phyloP scores from a whole-genome alignment of 129 eudicot species.

The Tagetes patula region DNA sequence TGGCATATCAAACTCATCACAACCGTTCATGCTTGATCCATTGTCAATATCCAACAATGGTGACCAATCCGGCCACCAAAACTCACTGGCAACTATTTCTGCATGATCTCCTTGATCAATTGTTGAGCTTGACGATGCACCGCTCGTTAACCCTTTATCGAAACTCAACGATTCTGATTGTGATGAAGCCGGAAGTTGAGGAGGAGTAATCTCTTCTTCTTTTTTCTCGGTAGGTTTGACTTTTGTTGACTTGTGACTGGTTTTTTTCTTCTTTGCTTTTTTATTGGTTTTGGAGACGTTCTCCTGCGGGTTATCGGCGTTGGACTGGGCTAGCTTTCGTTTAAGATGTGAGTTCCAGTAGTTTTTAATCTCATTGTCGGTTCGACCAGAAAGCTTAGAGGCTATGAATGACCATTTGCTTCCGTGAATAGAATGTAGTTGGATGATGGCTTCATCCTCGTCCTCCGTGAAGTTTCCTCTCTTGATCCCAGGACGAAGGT shows the following conservation, averaged over 20 bases:
- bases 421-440: constrained; percentile 43
- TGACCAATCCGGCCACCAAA: constrained; percentile 35
- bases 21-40: constrained; percentile 11
- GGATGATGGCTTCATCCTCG: constrained; percentile 33
- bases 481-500: constrained; percentile 44
- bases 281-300: neutral
- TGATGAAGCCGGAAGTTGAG: constrained; percentile 7
- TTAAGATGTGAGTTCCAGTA: constrained; percentile 51
- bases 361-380: constrained; percentile 49
- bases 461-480: constrained; percentile 43
- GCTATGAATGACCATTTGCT: constrained; percentile 45
- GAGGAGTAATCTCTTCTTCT: neutral
- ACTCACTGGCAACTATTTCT: constrained; percentile 15
- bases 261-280: constrained; percentile 17
- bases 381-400: constrained; percentile 35
- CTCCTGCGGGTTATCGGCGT: neutral
- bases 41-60: constrained; percentile 30
- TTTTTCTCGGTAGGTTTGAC: constrained; percentile 2
- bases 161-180: constrained; percentile 17
- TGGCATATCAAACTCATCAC: neutral
- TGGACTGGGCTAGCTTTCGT: neutral
- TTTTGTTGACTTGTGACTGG: constrained; percentile 5
- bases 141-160: constrained; percentile 12
- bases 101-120: constrained; percentile 15
- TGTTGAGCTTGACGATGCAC: constrained; percentile 25